These are phyloP conservation scores for Ulota crispa DNA, from an alignment of 225 moss, liverwort and hornwort species.

Conservation along the genomic window DNA sequence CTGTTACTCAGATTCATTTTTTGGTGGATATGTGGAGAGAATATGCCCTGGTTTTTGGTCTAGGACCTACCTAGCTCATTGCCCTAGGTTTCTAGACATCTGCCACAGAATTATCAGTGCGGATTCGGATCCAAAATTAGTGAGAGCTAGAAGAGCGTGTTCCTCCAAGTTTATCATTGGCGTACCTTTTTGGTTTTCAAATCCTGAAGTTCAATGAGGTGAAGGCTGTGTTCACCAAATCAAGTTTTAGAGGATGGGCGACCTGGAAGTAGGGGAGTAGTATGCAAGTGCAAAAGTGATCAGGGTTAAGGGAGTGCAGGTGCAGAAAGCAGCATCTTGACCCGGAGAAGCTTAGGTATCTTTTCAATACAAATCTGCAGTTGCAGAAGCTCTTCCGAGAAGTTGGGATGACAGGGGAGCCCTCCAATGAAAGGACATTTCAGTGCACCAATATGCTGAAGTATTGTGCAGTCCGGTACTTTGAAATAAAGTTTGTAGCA, in stretches of 20 bases:
- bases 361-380: not conserved
- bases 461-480: too few species aligned
- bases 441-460: too few species aligned
- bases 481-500: too few species aligned
- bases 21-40: constrained; percentile 16
- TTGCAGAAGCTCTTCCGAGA: too few species aligned
- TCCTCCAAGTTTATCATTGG: not conserved
- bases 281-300: too few species aligned
- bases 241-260: not conserved
- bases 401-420: too few species aligned
- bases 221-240: not conserved
- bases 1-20: constrained; percentile 1
- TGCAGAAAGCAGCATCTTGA: not conserved
- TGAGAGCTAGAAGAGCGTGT: not conserved
- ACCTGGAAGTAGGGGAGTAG: not conserved
- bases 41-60: not conserved
- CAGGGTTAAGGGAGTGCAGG: not conserved
- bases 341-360: not conserved
- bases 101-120: accelerated
- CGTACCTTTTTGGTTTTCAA: not conserved
- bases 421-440: too few species aligned
- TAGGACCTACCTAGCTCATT: not conserved
- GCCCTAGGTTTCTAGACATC: constrained; percentile 13
- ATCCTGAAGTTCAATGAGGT: accelerated
- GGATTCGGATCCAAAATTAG: not conserved